phyloP scores from a whole-genome alignment of 2,329 filamentous ascomycete genomes.

The Colletotrichum nymphaeae region DNA sequence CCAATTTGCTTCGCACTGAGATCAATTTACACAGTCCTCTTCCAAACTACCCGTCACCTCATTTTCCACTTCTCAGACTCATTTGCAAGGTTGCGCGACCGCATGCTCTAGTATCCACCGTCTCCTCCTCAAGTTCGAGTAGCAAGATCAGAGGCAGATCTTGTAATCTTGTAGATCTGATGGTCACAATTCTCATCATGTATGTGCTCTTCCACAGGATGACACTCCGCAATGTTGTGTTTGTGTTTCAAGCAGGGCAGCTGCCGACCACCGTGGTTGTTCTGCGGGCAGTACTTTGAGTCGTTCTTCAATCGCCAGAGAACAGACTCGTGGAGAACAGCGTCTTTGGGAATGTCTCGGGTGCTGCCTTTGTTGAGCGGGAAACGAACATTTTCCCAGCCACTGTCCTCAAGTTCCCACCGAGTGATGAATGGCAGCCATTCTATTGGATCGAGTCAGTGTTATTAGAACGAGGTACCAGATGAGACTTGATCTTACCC shows the following conservation, averaged over 20 bases:
- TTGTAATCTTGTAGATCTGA: slow-evolving; percentile 5
- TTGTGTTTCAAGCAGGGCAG: slow-evolving; percentile 45
- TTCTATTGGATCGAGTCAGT: slow-evolving; percentile 41
- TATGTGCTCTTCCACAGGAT: not conserved
- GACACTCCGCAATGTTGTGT: not conserved
- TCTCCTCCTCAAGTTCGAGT: not conserved
- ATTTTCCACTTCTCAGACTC: not conserved
- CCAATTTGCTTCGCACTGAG: not conserved
- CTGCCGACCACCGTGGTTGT: slow-evolving; percentile 47
- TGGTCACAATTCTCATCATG: not conserved
- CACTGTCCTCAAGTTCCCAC: slow-evolving; percentile 49
- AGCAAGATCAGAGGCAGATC: slow-evolving; percentile 3
- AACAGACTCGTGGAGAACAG: slow-evolving; percentile 52
- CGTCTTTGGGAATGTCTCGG: slow-evolving; percentile 53
- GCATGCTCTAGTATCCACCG: not conserved
- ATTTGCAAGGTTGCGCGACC: not conserved
- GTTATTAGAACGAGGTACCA: no score
- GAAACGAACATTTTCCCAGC: slow-evolving; percentile 49
- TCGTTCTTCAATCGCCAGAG: slow-evolving; percentile 47
- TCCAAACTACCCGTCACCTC: not conserved
- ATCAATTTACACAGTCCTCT: not conserved
- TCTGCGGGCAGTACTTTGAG: slow-evolving; percentile 42
- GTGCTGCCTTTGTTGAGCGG: slow-evolving; percentile 50
- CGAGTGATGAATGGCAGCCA: slow-evolving; percentile 52
- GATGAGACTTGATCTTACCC: slow-evolving; percentile 45